Conservation (phyloP, 306 rosid genomes). For the Elaeagnus macrophylla region DNA sequence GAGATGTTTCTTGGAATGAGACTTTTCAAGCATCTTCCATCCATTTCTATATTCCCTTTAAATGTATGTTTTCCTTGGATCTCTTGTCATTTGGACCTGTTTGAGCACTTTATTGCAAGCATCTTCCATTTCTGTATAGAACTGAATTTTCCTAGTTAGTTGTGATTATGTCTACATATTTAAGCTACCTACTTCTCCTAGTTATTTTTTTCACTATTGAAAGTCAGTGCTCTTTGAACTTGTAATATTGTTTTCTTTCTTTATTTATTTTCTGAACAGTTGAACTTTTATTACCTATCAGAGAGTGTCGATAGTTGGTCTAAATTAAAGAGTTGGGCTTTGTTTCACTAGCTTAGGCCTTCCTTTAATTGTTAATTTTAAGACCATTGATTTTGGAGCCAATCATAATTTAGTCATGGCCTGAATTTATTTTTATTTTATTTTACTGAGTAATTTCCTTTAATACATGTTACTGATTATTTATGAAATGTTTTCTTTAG, state of each 20-base stretch:
- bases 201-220: too few species aligned
- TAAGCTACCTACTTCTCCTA: too few species aligned
- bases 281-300: too few species aligned
- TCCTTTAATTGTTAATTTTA: neutral
- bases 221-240: too few species aligned
- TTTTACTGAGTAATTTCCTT: neutral
- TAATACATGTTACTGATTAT: too few species aligned
- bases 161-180: too few species aligned
- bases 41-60: conserved; percentile 74
- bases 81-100: conserved; percentile 28
- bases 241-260: too few species aligned
- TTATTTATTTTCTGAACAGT: too few species aligned
- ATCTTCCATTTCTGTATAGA: conserved; percentile 10
- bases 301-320: too few species aligned
- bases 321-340: too few species aligned
- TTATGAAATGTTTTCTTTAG: too few species aligned
- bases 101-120: conserved; percentile 2
- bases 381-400: conserved; percentile 1
- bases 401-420: conserved; percentile 1
- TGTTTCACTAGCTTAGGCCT: conserved; percentile 7
- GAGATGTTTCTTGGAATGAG: conserved; percentile 95
- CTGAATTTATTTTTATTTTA: neutral
- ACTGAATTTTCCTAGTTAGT: too few species aligned
- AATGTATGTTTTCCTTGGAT: conserved; percentile 56
- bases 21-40: conserved; percentile 98